phyloP scores from a whole-genome alignment of 192 early-diverging fungal species.

The Coemansia brasiliensis region DNA sequence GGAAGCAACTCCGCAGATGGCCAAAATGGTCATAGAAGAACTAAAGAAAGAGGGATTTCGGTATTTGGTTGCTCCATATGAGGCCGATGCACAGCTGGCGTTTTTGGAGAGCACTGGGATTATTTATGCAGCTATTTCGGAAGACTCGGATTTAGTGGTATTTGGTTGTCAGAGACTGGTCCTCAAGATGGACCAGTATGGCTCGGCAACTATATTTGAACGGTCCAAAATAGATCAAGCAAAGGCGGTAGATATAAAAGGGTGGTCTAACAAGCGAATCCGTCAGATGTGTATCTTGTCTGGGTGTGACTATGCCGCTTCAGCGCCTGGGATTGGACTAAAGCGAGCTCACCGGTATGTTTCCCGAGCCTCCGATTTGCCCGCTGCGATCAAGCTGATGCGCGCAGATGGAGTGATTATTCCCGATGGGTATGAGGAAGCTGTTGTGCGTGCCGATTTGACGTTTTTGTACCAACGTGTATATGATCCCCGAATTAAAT shows the following conservation, averaged over 20 bases:
- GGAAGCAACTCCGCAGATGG: conserved; percentile 87
- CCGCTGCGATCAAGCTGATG: conserved; percentile 52
- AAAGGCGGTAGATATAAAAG: conserved; percentile 53
- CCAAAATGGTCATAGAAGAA: conserved; percentile 66
- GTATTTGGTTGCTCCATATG: conserved; percentile 92
- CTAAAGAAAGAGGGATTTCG: conserved; percentile 64
- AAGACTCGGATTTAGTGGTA: conserved; percentile 93
- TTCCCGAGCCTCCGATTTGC: conserved; percentile 64
- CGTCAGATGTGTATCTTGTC: conserved; percentile 93
- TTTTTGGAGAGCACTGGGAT: conserved; percentile 69
- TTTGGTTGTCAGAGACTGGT: conserved; percentile 88
- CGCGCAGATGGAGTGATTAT: conserved; percentile 54
- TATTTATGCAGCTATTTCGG: conserved; percentile 81
- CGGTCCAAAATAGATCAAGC: conserved; percentile 55
- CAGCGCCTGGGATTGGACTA: conserved; percentile 81
- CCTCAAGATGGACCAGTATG: conserved; percentile 78
- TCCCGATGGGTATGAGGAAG: conserved; percentile 65
- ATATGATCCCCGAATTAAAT: conserved; percentile 64
- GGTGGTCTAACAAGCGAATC: conserved; percentile 65
- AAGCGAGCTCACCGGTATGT: conserved; percentile 68
- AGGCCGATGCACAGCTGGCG: conserved; percentile 95
- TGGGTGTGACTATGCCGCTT: conserved; percentile 95
- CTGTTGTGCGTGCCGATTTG: conserved; percentile 74
- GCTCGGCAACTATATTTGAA: conserved; percentile 66
- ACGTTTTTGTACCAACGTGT: conserved; percentile 92